These are phyloP conservation scores for Candida sanyiensis DNA, from an alignment of 805 yeast species.

Conservation along the genomic window DNA sequence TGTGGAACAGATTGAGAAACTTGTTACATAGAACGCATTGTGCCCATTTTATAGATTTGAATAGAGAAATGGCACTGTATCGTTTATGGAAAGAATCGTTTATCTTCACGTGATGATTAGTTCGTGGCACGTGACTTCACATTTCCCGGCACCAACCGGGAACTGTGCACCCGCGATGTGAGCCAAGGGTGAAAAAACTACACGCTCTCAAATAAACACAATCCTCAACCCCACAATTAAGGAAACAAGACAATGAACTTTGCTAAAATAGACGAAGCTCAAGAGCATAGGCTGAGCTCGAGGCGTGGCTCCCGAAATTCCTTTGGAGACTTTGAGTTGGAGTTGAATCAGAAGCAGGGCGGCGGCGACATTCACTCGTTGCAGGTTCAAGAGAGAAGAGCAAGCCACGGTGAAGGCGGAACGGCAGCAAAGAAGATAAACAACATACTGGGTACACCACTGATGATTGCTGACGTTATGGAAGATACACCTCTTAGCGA, in stretches of 20 bases:
- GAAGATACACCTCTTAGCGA: not conserved
- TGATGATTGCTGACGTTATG: not conserved
- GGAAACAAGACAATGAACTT: slow-evolving; percentile 14
- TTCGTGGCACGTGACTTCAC: not conserved
- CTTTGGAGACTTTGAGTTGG: not conserved
- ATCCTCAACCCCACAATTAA: not conserved
- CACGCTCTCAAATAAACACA: not conserved
- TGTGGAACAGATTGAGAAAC: slow-evolving; percentile 31
- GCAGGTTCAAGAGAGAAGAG: not conserved
- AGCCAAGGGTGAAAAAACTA: not conserved
- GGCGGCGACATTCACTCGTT: not conserved
- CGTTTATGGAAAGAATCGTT: no score
- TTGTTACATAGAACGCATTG: not conserved
- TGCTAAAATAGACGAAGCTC: slow-evolving; percentile 18
- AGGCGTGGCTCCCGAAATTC: slow-evolving; percentile 3
- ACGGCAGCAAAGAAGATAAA: not conserved
- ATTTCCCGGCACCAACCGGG: not conserved
- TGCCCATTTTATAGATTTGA: not conserved
- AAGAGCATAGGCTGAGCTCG: not conserved
- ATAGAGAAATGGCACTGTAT: not conserved
- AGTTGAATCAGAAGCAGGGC: not conserved
- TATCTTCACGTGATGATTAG: not conserved
- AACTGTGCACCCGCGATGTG: not conserved
- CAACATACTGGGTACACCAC: not conserved
- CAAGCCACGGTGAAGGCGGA: not conserved